Evolutionary conservation across 257 asterid genomes (phyloP), one percentile per base, ranked within the genome.

Genomic region (Scutellaria minor): DNA sequence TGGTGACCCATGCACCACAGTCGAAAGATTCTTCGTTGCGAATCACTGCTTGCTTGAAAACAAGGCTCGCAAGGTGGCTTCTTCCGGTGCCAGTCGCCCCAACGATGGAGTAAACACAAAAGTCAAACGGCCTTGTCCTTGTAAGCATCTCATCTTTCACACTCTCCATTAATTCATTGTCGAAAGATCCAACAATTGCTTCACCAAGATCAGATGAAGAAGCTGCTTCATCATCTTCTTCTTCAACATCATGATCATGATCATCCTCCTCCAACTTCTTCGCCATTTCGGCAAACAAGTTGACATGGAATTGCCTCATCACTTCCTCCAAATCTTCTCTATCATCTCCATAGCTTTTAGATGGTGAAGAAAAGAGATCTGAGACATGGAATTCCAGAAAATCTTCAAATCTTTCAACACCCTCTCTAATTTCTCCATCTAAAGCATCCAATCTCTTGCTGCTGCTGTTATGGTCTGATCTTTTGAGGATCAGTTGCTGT

Each of bases 1-100:
- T 18, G 0, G 10, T 52, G 13, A 76, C 72, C 70, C 75, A 76
- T 5, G 66, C 71, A 8, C 71, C 66, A 61, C 31, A 37, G 1
- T 69, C 80, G 5, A 69, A 42, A n/a, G 6, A 35, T 50, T 46
- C 5, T 46, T 46, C 52, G 0, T 46, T 11, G 13, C 5, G 5
- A 11, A 46, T 46, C 0, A 31, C 2, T 56, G 14, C 47, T 4
- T 18, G 18, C 4, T 11, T 24, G 20, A 57, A 18, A 18, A 18
- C 18, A 18, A 18, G 18, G 18, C 18, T 18, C 18, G 5, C 10
- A 24, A 24, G 27, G 2, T 24, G 2, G 27, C 59, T 44, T 44
- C 59, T 70, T 31, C 75, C 67, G 2, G 59, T 58, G 12, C 67
- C 75, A 7, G 66, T 27, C 67, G 57, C 37, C 37, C 37, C 37